Percentiles rank a stretch among this genome's conserved stretches.
phyloP scores from a whole-genome alignment of 169 alveolate species.

The Ichthyophthirius multifiliis region DNA sequence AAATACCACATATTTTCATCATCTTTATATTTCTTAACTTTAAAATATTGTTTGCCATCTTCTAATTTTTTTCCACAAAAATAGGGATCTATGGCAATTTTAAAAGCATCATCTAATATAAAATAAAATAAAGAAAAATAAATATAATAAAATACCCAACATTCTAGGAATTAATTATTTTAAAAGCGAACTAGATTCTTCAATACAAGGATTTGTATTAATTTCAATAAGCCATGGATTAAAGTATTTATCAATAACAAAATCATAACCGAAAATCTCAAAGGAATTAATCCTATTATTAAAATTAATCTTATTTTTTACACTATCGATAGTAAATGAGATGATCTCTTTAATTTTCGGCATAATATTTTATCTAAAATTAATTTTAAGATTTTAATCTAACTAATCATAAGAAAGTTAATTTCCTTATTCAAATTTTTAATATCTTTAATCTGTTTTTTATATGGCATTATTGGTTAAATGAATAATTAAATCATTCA shows the following conservation, averaged over 20 bases:
- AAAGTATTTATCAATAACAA: constrained; percentile 67
- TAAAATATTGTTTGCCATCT: neutral
- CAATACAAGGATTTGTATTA: constrained; percentile 87
- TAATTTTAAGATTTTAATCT: constrained; percentile 31
- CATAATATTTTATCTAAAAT: constrained; percentile 48
- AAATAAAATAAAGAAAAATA: neutral
- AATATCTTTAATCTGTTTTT: constrained; percentile 65
- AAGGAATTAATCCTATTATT: constrained; percentile 66
- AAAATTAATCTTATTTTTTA: constrained; percentile 61
- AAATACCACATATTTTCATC: constrained; percentile 15
- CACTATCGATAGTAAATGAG: constrained; percentile 56
- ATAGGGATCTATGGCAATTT: constrained; percentile 31
- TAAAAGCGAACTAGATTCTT: constrained; percentile 64
- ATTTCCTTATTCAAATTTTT: constrained; percentile 85
- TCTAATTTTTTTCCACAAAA: constrained; percentile 12
- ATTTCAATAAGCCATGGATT: constrained; percentile 74
- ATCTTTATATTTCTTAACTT: constrained; percentile 4
- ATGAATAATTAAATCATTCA: constrained; percentile 70
- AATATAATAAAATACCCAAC: constrained; percentile 63
- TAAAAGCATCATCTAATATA: constrained; percentile 50
- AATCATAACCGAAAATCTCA: constrained; percentile 87
- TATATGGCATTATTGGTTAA: constrained; percentile 88
- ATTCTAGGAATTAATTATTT: constrained; percentile 71
- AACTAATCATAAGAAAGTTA: constrained; percentile 59
- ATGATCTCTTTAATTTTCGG: constrained; percentile 62